Evolutionary conservation across 2,329 filamentous ascomycete genomes (phyloP).

Genomic region (Trichoderma semiorbis): DNA sequence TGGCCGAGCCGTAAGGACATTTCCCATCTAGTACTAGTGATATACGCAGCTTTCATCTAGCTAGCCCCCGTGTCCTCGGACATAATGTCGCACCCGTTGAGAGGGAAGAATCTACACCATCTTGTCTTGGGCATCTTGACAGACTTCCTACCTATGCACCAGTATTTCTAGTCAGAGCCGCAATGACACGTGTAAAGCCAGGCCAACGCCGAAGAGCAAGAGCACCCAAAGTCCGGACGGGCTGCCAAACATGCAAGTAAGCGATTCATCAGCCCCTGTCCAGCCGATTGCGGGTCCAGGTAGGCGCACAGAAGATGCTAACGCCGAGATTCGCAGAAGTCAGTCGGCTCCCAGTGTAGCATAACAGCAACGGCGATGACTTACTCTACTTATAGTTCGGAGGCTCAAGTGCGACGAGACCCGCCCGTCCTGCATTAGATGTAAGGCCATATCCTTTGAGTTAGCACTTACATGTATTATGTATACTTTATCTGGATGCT

Average conservation of each 20-base stretch:
- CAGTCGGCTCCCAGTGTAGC: background rate
- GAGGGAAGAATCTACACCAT: background rate
- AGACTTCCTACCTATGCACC: background rate
- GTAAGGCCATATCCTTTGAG: background rate
- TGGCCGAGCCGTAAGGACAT: background rate
- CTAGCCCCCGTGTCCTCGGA: background rate
- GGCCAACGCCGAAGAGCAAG: background rate
- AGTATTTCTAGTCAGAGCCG: background rate
- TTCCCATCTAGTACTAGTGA: background rate
- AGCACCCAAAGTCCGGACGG: background rate
- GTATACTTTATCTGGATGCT: background rate
- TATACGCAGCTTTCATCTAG: background rate
- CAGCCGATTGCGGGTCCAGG: background rate
- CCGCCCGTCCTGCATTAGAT: background rate
- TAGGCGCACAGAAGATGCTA: background rate
- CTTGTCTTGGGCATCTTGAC: background rate
- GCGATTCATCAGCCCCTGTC: background rate
- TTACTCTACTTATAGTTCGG: background rate
- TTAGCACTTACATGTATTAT: background rate
- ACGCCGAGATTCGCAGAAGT: background rate
- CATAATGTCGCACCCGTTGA: background rate
- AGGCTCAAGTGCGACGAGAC: background rate
- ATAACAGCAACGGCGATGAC: background rate
- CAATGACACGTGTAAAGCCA: background rate
- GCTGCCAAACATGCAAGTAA: background rate